Percentiles rank a stretch among this genome's conserved stretches.
Conservation (phyloP, 768 basidiomycete species). For the Daedaleopsis sinensis region DNA sequence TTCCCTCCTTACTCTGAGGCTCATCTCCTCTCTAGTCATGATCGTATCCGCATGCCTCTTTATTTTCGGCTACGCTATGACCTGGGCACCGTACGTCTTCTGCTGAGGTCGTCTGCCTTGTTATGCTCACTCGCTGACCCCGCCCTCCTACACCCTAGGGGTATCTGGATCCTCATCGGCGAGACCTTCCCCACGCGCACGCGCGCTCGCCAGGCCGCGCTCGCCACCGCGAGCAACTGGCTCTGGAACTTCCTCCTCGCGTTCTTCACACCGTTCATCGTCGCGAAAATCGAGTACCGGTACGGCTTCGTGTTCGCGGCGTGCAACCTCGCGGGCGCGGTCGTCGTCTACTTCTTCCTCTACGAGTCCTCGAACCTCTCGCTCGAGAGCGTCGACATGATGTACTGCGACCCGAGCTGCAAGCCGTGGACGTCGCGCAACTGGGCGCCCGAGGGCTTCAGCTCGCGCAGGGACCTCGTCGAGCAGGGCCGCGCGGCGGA, state of each 20-base stretch:
- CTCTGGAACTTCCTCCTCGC: constrained; percentile 72
- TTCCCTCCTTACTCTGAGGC: not conserved
- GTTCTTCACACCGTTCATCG: constrained; percentile 82
- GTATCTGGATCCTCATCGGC: constrained; percentile 77
- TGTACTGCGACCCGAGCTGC: constrained; percentile 66
- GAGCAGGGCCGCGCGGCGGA: constrained; percentile 47
- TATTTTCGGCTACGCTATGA: constrained; percentile 71
- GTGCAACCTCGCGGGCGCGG: constrained; percentile 61
- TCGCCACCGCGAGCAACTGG: constrained; percentile 70
- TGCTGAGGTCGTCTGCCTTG: not conserved
- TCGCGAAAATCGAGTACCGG: constrained; percentile 52
- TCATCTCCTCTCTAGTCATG: constrained; percentile 28
- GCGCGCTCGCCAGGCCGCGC: constrained; percentile 68
- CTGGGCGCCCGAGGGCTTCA: constrained; percentile 65
- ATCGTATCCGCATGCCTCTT: constrained; percentile 68
- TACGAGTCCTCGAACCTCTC: constrained; percentile 73
- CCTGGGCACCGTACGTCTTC: constrained; percentile 59
- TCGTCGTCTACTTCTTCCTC: constrained; percentile 72
- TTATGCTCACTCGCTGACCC: not conserved
- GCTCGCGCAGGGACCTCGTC: constrained; percentile 46
- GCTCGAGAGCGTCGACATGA: constrained; percentile 66
- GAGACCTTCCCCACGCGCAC: constrained; percentile 78
- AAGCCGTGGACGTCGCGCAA: constrained; percentile 65
- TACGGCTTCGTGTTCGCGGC: constrained; percentile 77
- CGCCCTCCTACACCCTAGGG: constrained; percentile 31